Percentiles rank a stretch among this genome's conserved stretches.
Conservation (phyloP, 1,139 yeast genomes). For the Sugiyamaella neomexicana region DNA sequence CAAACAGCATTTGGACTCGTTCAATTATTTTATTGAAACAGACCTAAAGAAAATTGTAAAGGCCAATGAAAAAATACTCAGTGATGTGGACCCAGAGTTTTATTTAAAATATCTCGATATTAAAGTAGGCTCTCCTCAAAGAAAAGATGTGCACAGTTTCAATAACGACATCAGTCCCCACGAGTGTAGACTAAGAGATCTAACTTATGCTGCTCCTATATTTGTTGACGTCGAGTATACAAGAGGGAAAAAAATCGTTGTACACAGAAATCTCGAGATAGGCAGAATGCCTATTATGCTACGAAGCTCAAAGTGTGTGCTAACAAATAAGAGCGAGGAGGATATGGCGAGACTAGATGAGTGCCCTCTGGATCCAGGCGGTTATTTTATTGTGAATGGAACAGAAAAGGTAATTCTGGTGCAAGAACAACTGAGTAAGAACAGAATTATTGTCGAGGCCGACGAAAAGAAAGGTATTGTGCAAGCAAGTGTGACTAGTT, state of each 20-base stretch:
- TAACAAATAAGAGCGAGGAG: constrained; percentile 72
- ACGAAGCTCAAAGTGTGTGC: constrained; percentile 84
- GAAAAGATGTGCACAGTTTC: constrained; percentile 56
- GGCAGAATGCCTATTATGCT: constrained; percentile 99
- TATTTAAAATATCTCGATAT: constrained; percentile 89
- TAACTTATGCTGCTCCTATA: constrained; percentile 94
- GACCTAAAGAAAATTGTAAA: constrained; percentile 88
- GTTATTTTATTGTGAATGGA: constrained; percentile 95
- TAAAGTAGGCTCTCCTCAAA: constrained; percentile 62
- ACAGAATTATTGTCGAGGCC: constrained; percentile 96
- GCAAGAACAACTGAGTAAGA: constrained; percentile 94
- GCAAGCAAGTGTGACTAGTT: constrained; percentile 96
- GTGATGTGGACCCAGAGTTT: constrained; percentile 97
- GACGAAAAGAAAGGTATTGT: constrained; percentile 93
- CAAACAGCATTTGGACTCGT: constrained; percentile 95
- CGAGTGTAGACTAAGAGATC: constrained; percentile 91
- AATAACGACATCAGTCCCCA: constrained; percentile 70
- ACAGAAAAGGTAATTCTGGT: constrained; percentile 96
- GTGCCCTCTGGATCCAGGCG: constrained; percentile 99
- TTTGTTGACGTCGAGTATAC: constrained; percentile 97
- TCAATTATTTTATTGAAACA: constrained; percentile 90
- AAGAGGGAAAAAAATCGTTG: constrained; percentile 85
- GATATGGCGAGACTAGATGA: constrained; percentile 89
- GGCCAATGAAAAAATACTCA: constrained; percentile 84
- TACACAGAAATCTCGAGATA: constrained; percentile 86